Evolutionary conservation across 2,329 filamentous ascomycete genomes (phyloP).

Genomic region (Raffaelea ambrosiae): DNA sequence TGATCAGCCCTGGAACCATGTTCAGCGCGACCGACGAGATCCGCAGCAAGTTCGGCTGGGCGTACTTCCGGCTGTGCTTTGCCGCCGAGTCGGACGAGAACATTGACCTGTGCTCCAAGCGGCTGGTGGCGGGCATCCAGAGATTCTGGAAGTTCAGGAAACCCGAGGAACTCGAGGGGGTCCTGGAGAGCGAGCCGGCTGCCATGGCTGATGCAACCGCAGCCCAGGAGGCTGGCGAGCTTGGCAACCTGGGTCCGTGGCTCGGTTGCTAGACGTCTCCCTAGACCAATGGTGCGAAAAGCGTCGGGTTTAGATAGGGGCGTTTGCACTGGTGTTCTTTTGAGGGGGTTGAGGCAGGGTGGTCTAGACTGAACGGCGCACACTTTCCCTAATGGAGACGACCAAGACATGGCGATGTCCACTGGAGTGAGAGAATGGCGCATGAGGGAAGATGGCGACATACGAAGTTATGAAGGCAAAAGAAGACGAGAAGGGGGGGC

Average conservation of each 20-base stretch:
- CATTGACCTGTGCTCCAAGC: conserved; percentile 50
- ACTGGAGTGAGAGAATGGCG: no score
- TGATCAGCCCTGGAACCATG: conserved; percentile 63
- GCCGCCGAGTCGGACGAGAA: conserved; percentile 70
- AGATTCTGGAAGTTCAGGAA: conserved; percentile 72
- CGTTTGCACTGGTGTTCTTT: no score
- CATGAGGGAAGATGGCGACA: no score
- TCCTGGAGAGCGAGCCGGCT: conserved; percentile 32
- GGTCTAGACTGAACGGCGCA: no score
- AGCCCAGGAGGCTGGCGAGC: conserved; percentile 12
- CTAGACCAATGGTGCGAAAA: neutral
- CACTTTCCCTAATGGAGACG: no score
- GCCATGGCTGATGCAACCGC: conserved; percentile 10
- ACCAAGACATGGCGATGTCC: no score
- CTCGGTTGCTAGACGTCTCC: conserved; percentile 18
- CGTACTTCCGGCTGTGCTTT: conserved; percentile 73
- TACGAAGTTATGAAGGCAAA: no score
- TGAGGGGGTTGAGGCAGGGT: no score
- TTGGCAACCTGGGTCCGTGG: conserved; percentile 21
- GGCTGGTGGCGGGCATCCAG: conserved; percentile 60
- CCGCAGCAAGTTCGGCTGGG: conserved; percentile 51
- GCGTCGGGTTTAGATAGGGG: neutral
- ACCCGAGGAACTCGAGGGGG: conserved; percentile 54
- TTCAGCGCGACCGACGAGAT: conserved; percentile 63
- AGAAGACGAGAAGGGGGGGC: no score